Evolutionary conservation across 139 green algal genomes (phyloP).

Genomic region (Picochlorum sp.): DNA sequence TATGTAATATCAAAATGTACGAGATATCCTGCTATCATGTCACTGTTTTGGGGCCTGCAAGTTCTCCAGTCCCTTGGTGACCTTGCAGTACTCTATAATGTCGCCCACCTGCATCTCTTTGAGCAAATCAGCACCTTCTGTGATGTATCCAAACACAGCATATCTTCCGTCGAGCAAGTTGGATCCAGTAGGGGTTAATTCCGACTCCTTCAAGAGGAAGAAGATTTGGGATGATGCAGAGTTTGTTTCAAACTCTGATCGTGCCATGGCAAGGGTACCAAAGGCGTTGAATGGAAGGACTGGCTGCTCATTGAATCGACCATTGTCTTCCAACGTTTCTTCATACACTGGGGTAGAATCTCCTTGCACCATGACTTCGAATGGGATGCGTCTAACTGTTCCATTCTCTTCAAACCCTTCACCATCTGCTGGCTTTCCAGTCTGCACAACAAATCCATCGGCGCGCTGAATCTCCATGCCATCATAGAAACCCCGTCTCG

Average conservation of each 20-base stretch:
- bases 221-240: slow-evolving; percentile 84
- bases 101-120: slow-evolving; percentile 55
- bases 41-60: slow-evolving; percentile 27
- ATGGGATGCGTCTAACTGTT: slow-evolving; percentile 67
- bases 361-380: slow-evolving; percentile 80
- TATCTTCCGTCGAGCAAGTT: slow-evolving; percentile 98
- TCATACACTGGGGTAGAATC: slow-evolving; percentile 95
- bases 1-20: too few species aligned
- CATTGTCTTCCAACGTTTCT: slow-evolving; percentile 88
- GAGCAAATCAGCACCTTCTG: slow-evolving; percentile 48
- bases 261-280: slow-evolving; percentile 89
- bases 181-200: slow-evolving; percentile 90
- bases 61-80: slow-evolving; percentile 63
- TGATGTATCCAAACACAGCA: slow-evolving; percentile 93
- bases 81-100: slow-evolving; percentile 76
- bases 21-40: background rate
- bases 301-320: slow-evolving; percentile 75
- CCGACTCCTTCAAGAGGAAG: slow-evolving; percentile 95
- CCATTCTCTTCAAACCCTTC: slow-evolving; percentile 54
- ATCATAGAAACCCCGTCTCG: slow-evolving; percentile 83
- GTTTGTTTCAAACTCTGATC: slow-evolving; percentile 95
- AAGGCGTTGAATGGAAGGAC: slow-evolving; percentile 98
- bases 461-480: slow-evolving; percentile 91
- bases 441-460: slow-evolving; percentile 98
- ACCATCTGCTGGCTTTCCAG: slow-evolving; percentile 68